Conservation (phyloP, 257 asterid genomes). For the Linderniella brevidens region DNA sequence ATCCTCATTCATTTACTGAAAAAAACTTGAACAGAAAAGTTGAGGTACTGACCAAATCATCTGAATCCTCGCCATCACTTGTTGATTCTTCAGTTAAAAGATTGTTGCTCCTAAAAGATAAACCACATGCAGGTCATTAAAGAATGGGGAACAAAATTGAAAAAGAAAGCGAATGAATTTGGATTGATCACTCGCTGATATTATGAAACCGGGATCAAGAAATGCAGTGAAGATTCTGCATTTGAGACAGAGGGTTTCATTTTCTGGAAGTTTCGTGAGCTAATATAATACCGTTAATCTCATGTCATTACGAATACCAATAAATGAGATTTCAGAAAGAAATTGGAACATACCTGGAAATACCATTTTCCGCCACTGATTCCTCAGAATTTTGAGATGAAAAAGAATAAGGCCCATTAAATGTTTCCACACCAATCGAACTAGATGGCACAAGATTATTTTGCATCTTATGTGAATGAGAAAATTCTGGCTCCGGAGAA, state of each 20-base stretch:
- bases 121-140: constrained; percentile 7
- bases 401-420: constrained; percentile 22
- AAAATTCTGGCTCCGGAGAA: constrained; percentile 18
- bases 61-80: constrained; percentile 14
- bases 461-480: constrained; percentile 10
- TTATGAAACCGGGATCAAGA: constrained; percentile 3
- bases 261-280: too few species aligned
- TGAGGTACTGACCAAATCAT: constrained; percentile 26
- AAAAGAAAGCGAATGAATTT: constrained; percentile 4
- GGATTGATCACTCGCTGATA: neutral
- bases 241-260: too few species aligned
- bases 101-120: constrained; percentile 21
- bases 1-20: too few species aligned
- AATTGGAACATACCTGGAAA: constrained; percentile 24
- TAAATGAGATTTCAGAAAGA: constrained; percentile 4
- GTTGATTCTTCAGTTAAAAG: constrained; percentile 21
- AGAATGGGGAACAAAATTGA: constrained; percentile 7
- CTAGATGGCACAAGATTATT: constrained; percentile 12
- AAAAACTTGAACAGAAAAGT: too few species aligned
- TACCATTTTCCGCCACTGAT: constrained; percentile 14
- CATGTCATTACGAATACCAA: neutral
- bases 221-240: neutral
- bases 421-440: constrained; percentile 12
- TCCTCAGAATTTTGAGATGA: constrained; percentile 24
- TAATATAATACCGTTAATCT: neutral